Percentiles rank a stretch among this genome's conserved stretches.
Evolutionary conservation across 2,329 filamentous ascomycete species (phyloP).

Genomic region (Hypomyces rosellus): DNA sequence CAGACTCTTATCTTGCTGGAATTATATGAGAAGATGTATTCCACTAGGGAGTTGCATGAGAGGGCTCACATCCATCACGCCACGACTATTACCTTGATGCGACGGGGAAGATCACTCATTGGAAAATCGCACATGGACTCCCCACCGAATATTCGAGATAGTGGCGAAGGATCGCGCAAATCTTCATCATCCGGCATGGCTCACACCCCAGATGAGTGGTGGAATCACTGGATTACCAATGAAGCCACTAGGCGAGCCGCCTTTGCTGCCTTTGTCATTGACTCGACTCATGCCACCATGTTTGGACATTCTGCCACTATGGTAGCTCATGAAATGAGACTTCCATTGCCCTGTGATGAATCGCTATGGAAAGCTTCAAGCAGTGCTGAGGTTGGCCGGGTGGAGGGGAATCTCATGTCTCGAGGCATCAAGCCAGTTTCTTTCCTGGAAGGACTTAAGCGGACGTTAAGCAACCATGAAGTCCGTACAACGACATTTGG

Average conservation of each 20-base stretch:
- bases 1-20: conserved; percentile 85
- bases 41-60: conserved; percentile 84
- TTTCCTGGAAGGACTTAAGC: conserved; percentile 87
- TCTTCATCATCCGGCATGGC: conserved; percentile 55
- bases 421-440: conserved; percentile 79
- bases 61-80: conserved; percentile 95
- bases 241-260: conserved; percentile 86
- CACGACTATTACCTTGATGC: conserved; percentile 91
- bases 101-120: conserved; percentile 83
- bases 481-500: conserved; percentile 93
- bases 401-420: conserved; percentile 72
- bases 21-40: conserved; percentile 97
- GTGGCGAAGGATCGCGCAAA: conserved; percentile 48
- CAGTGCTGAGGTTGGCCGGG: conserved; percentile 75
- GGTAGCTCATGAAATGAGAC: conserved; percentile 91
- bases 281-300: conserved; percentile 95
- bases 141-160: conserved; percentile 65
- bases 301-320: conserved; percentile 96
- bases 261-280: conserved; percentile 90
- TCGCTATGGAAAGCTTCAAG: conserved; percentile 86
- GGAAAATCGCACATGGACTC: conserved; percentile 80
- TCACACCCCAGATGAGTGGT: conserved; percentile 80
- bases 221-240: conserved; percentile 93
- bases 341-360: conserved; percentile 89
- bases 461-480: conserved; percentile 75